Conservation (phyloP, 1,284 basidiomycete species). For the Garcileccinum viscosum region DNA sequence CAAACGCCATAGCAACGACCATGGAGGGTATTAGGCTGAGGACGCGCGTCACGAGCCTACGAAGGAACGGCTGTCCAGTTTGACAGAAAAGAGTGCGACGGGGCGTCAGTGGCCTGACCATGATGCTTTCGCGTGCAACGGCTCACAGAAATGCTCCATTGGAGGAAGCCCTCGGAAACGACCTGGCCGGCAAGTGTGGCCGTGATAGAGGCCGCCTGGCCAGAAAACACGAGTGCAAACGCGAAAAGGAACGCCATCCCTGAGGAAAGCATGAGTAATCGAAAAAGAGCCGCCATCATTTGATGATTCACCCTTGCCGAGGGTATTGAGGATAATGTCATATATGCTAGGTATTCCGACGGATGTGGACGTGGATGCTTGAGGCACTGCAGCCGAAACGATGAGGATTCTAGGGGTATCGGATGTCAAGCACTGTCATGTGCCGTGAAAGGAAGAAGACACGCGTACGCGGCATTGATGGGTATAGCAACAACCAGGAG, state of each 20-base stretch:
- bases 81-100: neutral
- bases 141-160: slow-evolving; percentile 77
- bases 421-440: neutral
- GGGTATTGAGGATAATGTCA: slow-evolving; percentile 58
- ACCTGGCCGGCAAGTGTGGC: slow-evolving; percentile 85
- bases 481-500: slow-evolving; percentile 72
- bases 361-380: slow-evolving; percentile 41
- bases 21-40: slow-evolving; percentile 79
- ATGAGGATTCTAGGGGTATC: slow-evolving; percentile 54
- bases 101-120: neutral
- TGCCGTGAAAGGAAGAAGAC: neutral
- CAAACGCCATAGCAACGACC: slow-evolving; percentile 70
- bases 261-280: slow-evolving; percentile 24
- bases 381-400: slow-evolving; percentile 65
- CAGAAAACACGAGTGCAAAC: slow-evolving; percentile 76
- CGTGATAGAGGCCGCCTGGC: slow-evolving; percentile 83
- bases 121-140: neutral
- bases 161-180: slow-evolving; percentile 85
- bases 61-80: slow-evolving; percentile 62
- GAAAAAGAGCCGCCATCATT: neutral
- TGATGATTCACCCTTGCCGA: slow-evolving; percentile 61
- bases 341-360: slow-evolving; percentile 76
- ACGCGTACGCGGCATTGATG: slow-evolving; percentile 66
- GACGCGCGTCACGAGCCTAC: slow-evolving; percentile 75
- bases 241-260: slow-evolving; percentile 79